These are phyloP conservation scores for Tricharina praecox DNA, from an alignment of 495 filamentous ascomycete species.

Conservation along the genomic window DNA sequence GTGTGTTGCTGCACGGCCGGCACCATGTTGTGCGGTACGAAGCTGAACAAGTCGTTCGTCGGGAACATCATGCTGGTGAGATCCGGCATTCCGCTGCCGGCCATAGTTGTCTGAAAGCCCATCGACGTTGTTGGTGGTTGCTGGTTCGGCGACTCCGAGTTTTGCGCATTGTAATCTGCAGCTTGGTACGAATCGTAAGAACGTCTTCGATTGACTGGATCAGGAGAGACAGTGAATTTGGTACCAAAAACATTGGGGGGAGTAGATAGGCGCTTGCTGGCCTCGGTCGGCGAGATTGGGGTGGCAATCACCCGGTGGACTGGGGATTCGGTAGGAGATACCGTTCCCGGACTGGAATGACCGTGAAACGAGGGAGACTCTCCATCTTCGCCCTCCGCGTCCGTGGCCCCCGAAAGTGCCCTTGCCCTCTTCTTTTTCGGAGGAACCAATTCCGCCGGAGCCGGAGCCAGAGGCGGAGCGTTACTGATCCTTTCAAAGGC, in stretches of 20 bases:
- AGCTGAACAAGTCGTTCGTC: slow-evolving; percentile 74
- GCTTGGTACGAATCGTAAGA: slow-evolving; percentile 26
- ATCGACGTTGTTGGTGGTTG: slow-evolving; percentile 25
- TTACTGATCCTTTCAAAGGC: slow-evolving; percentile 31
- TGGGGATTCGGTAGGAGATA: slow-evolving; percentile 21
- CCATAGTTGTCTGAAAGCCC: slow-evolving; percentile 22
- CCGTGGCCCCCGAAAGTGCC: slow-evolving; percentile 29
- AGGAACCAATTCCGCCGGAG: too few species aligned
- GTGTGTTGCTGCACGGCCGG: slow-evolving; percentile 39
- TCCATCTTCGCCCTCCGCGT: slow-evolving; percentile 23
- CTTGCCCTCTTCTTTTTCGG: slow-evolving; percentile 43
- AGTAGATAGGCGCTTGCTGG: slow-evolving; percentile 17
- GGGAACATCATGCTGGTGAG: slow-evolving; percentile 86
- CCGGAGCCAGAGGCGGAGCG: too few species aligned
- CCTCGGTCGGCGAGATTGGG: slow-evolving; percentile 23
- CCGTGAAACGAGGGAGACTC: slow-evolving; percentile 31
- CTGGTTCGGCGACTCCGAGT: slow-evolving; percentile 22
- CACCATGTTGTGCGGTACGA: slow-evolving; percentile 35
- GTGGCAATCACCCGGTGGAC: slow-evolving; percentile 36
- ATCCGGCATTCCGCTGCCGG: slow-evolving; percentile 40
- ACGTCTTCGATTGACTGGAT: slow-evolving; percentile 12
- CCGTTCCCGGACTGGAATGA: slow-evolving; percentile 21
- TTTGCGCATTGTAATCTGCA: slow-evolving; percentile 19
- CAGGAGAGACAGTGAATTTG: slow-evolving; percentile 3
- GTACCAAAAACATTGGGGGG: slow-evolving; percentile 12